Evolutionary conservation across 768 basidiomycete species (phyloP).

Genomic region (Leccinum fibrillosum): DNA sequence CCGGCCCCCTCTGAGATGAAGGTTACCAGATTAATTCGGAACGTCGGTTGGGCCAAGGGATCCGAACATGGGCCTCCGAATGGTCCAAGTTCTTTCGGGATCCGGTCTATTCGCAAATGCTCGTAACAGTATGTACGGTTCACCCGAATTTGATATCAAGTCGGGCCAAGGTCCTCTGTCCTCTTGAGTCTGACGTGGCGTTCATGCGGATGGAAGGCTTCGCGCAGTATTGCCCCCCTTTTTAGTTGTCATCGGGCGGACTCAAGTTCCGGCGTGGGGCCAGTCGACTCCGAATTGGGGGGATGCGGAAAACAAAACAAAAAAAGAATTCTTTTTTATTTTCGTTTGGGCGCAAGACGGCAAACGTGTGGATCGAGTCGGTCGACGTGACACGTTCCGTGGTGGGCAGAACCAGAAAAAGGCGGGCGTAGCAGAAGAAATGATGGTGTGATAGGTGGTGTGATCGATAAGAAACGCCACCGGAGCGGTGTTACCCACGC

Average conservation of each 20-base stretch:
- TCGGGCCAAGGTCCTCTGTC: background rate
- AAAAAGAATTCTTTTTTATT: background rate
- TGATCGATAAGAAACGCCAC: background rate
- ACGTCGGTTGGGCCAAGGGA: background rate
- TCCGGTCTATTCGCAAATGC: background rate
- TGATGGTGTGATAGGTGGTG: background rate
- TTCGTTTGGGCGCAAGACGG: background rate
- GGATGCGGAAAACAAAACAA: background rate
- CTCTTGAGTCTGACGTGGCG: background rate
- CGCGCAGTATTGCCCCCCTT: background rate
- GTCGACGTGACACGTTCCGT: conserved; percentile 17
- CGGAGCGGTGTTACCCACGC: background rate
- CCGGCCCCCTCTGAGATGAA: background rate
- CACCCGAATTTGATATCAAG: conserved; percentile 5
- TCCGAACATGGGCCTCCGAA: background rate
- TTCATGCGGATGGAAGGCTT: background rate
- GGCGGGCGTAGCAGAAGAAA: conserved; percentile 1
- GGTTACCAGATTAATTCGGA: background rate
- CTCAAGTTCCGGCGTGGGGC: conserved; percentile 10
- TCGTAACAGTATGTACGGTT: background rate
- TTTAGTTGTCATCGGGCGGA: background rate
- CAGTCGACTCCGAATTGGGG: background rate
- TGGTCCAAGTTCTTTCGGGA: background rate
- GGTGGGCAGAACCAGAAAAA: background rate
- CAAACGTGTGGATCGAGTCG: conserved; percentile 17